Evolutionary conservation across 1,284 basidiomycete species (phyloP).

Genomic region (Sporisorium scitamineum): DNA sequence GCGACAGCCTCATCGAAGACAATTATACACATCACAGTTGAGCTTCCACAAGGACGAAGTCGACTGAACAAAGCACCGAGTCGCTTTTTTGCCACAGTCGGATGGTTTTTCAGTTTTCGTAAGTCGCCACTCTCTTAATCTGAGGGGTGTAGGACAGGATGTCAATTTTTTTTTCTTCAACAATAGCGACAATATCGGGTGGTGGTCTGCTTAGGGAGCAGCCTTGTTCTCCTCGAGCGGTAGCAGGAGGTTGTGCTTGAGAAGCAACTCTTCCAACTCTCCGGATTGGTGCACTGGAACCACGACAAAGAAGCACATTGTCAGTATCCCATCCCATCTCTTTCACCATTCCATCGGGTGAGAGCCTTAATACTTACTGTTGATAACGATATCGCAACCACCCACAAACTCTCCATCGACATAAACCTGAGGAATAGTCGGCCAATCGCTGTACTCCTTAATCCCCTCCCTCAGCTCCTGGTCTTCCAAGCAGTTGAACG

Average conservation of each 20-base stretch:
- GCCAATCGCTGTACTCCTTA: conserved; percentile 97
- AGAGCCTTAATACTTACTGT: conserved; percentile 76
- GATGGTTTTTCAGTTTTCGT: too few relatives aligned
- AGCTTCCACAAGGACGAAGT: too few relatives aligned
- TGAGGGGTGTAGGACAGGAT: too few relatives aligned
- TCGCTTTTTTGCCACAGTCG: too few relatives aligned
- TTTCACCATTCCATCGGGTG: too few relatives aligned
- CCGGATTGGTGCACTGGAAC: conserved; percentile 88
- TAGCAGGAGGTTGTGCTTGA: conserved; percentile 51
- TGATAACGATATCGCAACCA: conserved; percentile 92
- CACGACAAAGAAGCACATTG: not conserved
- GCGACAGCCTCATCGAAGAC: too few relatives aligned
- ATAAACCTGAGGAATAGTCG: conserved; percentile 96
- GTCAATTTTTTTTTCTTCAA: too few relatives aligned
- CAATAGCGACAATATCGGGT: too few relatives aligned
- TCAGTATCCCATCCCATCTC: not conserved
- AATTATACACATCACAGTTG: too few relatives aligned
- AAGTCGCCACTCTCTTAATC: not conserved
- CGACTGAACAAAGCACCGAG: too few relatives aligned
- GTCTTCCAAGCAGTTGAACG: conserved; percentile 91
- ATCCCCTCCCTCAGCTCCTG: conserved; percentile 83
- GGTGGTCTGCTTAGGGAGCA: not conserved
- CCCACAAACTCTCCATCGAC: conserved; percentile 95
- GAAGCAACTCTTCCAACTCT: conserved; percentile 86
- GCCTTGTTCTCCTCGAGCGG: conserved; percentile 36